phyloP scores from a whole-genome alignment of 2,329 filamentous ascomycete species.

The Pyricularia grisea region DNA sequence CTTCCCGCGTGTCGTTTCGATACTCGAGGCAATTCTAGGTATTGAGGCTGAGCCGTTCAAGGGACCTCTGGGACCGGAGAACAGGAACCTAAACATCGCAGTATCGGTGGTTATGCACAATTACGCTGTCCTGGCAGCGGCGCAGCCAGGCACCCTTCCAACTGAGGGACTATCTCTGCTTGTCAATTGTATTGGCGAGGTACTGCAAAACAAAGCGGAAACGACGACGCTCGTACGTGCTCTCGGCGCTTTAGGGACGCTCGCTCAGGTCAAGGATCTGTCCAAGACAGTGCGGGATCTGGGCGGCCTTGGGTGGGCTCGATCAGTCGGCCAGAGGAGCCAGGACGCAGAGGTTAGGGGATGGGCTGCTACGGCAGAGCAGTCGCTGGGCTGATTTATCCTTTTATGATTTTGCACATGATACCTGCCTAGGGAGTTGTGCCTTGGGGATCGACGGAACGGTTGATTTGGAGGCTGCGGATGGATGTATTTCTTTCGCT shows the following conservation, averaged over 20 bases:
- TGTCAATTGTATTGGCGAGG: slow-evolving; percentile 46
- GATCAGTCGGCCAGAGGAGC: slow-evolving; percentile 30
- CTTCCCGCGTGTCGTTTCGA: slow-evolving; percentile 47
- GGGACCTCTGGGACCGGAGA: slow-evolving; percentile 42
- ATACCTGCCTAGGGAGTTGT: neutral
- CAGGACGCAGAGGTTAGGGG: slow-evolving; percentile 36
- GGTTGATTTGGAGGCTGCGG: neutral
- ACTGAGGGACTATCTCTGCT: slow-evolving; percentile 31
- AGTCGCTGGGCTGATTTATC: slow-evolving; percentile 16
- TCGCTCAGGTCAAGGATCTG: slow-evolving; percentile 44
- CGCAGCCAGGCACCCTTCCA: slow-evolving; percentile 28
- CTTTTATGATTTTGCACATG: neutral
- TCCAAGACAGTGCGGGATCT: slow-evolving; percentile 21
- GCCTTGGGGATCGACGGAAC: neutral
- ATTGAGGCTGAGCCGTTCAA: slow-evolving; percentile 28
- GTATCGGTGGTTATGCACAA: slow-evolving; percentile 79
- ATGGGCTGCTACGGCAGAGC: slow-evolving; percentile 36
- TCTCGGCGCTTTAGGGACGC: slow-evolving; percentile 74
- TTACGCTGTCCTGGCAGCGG: slow-evolving; percentile 62
- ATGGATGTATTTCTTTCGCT: neutral
- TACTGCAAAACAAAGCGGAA: slow-evolving; percentile 61
- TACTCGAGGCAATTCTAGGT: slow-evolving; percentile 54
- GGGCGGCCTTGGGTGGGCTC: slow-evolving; percentile 25
- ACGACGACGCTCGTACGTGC: slow-evolving; percentile 76
- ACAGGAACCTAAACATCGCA: slow-evolving; percentile 76